Conservation (phyloP, 176 grass and related monocot species). For the Paspalum vaginatum region DNA sequence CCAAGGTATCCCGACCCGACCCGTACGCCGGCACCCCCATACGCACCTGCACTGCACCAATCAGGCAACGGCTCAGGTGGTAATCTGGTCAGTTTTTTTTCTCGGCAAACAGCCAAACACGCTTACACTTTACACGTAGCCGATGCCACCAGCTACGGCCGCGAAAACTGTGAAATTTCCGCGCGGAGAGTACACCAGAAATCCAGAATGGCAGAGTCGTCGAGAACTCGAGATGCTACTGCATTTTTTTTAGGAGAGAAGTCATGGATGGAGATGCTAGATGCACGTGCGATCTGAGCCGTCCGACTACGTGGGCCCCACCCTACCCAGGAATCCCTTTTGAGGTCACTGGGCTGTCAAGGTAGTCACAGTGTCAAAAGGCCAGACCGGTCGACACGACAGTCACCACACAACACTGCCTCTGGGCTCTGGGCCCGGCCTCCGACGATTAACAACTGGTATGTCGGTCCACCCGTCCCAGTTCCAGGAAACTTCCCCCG, state of each 20-base stretch:
- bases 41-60: neutral
- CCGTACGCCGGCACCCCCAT: neutral
- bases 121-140: neutral
- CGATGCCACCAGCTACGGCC: neutral
- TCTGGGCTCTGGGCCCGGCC: neutral
- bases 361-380: neutral
- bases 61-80: neutral
- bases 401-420: neutral
- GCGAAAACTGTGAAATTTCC: neutral
- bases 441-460: neutral
- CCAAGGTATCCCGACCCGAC: neutral
- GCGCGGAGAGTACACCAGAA: neutral
- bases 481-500: slow-evolving; percentile 23
- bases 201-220: too few relatives aligned
- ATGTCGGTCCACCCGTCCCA: neutral
- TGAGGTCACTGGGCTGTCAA: slow-evolving; percentile 2
- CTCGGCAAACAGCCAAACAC: neutral
- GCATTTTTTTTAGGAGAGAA: neutral
- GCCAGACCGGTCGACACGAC: neutral
- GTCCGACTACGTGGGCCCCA: neutral
- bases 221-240: neutral
- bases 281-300: neutral
- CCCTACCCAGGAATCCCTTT: neutral
- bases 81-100: neutral
- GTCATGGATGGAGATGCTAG: neutral